Base-by-base conservation (phyloP, 2,329 filamentous ascomycete species). In the Trichoderma aggressivum region DNA sequence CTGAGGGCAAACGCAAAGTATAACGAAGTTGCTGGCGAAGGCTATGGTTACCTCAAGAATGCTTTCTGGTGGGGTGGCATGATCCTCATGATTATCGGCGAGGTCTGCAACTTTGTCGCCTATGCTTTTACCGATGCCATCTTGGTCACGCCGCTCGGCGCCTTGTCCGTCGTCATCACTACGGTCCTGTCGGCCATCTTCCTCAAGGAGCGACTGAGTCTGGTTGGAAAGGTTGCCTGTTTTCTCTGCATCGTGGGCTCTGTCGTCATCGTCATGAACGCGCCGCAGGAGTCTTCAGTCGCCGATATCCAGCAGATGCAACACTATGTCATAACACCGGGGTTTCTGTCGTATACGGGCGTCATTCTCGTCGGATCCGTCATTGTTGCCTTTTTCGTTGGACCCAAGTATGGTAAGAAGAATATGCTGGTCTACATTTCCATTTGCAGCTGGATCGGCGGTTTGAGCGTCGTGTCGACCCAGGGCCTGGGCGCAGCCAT, bases 41-140 rank as follows among this genome's bases (percentile, higher is more conserved):
- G 96, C 70, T 98, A 98, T 80, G 94, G 95, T 73, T 99, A 98
- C 80, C 89, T 99, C 76, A 97, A 97, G 84, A 98, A 98, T 78
- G 86, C 86, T 24, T 97, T 88, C 84, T 99, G 96, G 96, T 99
- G 96, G 96, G 81, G 85, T 1, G 96, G 96, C 76, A 98, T 99
- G 96, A 94, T 85, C 0, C 86, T 98, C 72, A 98, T 99, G 96
- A 97, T 98, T 76, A 77, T 98, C 56, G 96, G 96, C 75, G 96
- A 99, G 82, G 89, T 97, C 70, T 97, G 94, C 88, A 99, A 99
- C 82, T 97, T 98, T 80, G 93, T 95, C 79, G 96, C 96, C 68
- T 98, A 98, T 79, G 93, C 94, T 70, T 98, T 98, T 77, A 96
- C 96, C 73, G 96, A 98, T 81, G 95, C 95, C 72, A 98, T 98